These are phyloP conservation scores for Neospora caninum DNA, from an alignment of 169 alveolate genomes.

Conservation along the genomic window DNA sequence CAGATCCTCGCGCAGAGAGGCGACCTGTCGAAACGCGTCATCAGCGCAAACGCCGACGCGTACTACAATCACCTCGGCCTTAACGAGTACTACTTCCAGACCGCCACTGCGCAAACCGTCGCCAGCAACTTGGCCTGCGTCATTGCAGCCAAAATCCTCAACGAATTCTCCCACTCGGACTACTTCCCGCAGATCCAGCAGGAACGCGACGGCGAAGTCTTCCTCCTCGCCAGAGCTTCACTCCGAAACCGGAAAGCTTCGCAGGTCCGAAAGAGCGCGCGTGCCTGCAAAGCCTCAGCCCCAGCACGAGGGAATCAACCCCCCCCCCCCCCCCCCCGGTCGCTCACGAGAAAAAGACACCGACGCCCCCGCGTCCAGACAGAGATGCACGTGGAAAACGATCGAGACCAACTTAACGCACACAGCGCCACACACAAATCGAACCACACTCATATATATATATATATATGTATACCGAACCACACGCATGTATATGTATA, in stretches of 20 bases:
- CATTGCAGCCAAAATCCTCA: constrained; percentile 82
- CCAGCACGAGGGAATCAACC: no score
- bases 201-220: constrained; percentile 75
- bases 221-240: constrained; percentile 80
- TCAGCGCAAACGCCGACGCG: constrained; percentile 76
- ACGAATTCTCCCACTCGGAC: constrained; percentile 80
- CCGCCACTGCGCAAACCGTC: constrained; percentile 79
- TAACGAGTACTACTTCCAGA: constrained; percentile 82
- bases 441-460: neutral
- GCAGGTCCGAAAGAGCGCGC: neutral
- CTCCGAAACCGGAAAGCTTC: constrained; percentile 77
- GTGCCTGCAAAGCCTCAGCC: no score
- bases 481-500: neutral
- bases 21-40: constrained; percentile 66
- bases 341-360: neutral
- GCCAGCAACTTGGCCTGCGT: constrained; percentile 81
- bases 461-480: neutral
- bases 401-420: no score
- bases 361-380: neutral
- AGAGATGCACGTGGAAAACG: neutral
- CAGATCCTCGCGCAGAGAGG: constrained; percentile 10
- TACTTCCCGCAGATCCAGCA: constrained; percentile 83
- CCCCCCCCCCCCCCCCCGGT: neutral
- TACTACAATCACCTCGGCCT: constrained; percentile 83
- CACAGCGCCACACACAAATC: no score